Evolutionary conservation across 1,284 basidiomycete species (phyloP).

Genomic region (Veloporphyrellus conicus): DNA sequence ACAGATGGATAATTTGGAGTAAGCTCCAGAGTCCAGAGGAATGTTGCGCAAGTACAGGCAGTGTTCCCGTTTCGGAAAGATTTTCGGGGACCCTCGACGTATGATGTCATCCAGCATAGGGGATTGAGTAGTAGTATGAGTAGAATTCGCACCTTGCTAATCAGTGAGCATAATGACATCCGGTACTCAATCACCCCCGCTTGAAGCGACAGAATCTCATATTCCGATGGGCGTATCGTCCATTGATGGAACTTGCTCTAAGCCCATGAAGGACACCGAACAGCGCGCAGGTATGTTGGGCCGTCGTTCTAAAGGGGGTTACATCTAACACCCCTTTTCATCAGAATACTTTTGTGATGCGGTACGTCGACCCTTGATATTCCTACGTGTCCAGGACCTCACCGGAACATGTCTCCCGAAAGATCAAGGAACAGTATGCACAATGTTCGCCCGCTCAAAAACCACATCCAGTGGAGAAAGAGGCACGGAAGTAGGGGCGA

Average conservation of each 20-base stretch:
- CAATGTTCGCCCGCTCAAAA: conserved; percentile 12
- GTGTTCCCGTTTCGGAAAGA: conserved; percentile 15
- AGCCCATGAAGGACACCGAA: conserved; percentile 28
- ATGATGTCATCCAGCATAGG: conserved; percentile 29
- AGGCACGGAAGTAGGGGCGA: background rate
- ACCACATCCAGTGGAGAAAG: conserved; percentile 11
- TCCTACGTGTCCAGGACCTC: background rate
- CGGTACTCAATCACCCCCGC: conserved; percentile 49
- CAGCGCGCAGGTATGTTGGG: conserved; percentile 30
- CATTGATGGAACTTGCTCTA: conserved; percentile 37
- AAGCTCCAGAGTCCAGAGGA: no score
- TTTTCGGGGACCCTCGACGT: conserved; percentile 24
- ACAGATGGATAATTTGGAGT: no score
- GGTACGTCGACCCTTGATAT: conserved; percentile 12
- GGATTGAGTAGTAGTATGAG: background rate
- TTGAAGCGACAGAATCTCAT: conserved; percentile 45
- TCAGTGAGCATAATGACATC: conserved; percentile 23
- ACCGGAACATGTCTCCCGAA: background rate
- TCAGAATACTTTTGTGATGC: conserved; percentile 32
- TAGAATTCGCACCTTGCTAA: background rate
- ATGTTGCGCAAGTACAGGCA: background rate
- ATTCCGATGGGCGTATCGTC: conserved; percentile 48
- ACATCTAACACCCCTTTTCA: background rate
- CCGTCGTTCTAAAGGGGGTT: background rate
- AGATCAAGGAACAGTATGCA: conserved; percentile 28